These are phyloP conservation scores for Neonectria punicea DNA, from an alignment of 2,329 filamentous ascomycete genomes.

Conservation along the genomic window DNA sequence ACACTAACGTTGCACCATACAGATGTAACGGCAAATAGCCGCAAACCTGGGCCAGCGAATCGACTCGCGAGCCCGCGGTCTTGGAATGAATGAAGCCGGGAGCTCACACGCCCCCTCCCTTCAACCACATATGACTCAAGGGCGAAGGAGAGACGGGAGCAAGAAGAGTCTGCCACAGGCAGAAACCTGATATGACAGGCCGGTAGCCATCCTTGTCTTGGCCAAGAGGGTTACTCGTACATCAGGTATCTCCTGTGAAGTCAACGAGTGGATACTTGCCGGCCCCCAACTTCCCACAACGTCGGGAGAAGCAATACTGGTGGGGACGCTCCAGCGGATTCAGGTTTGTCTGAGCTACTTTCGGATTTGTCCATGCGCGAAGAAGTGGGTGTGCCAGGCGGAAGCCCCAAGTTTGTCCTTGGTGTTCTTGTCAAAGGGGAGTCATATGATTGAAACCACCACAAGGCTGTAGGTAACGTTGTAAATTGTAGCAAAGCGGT, in stretches of 20 bases:
- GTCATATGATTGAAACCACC: not conserved
- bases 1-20: slow-evolving; percentile 16
- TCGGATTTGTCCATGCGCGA: not conserved
- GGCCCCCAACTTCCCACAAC: slow-evolving; percentile 31
- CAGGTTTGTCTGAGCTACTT: slow-evolving; percentile 7
- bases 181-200: slow-evolving; percentile 34
- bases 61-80: slow-evolving; percentile 14
- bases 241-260: slow-evolving; percentile 32
- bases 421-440: slow-evolving; percentile 2
- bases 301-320: slow-evolving; percentile 6
- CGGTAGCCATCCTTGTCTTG: slow-evolving; percentile 20
- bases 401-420: not conserved
- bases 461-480: slow-evolving; percentile 8
- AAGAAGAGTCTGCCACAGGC: slow-evolving; percentile 35
- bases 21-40: slow-evolving; percentile 31
- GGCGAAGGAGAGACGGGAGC: slow-evolving; percentile 18
- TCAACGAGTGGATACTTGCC: slow-evolving; percentile 25
- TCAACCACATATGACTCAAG: slow-evolving; percentile 29
- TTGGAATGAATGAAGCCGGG: slow-evolving; percentile 9
- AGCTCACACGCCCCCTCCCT: slow-evolving; percentile 22
- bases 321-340: slow-evolving; percentile 19
- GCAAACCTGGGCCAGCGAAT: slow-evolving; percentile 28
- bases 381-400: not conserved
- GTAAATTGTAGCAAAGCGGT: not conserved
- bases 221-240: slow-evolving; percentile 27